phyloP scores from a whole-genome alignment of 768 basidiomycete species.

The Boletus vinaceobasis region DNA sequence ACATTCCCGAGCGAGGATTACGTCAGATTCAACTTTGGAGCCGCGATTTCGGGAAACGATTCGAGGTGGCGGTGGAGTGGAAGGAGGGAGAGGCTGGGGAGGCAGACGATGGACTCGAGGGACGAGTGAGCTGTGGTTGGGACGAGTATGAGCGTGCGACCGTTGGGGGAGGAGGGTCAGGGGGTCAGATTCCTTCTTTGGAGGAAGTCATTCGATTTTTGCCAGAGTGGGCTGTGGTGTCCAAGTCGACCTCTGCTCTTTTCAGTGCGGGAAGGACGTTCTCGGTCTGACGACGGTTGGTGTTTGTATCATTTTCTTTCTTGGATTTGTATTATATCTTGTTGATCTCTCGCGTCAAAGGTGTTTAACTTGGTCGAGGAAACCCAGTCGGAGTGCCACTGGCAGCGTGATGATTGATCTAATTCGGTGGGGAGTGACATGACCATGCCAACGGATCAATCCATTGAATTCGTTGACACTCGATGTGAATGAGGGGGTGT shows the following conservation, averaged over 20 bases:
- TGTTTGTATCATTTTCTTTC: neutral
- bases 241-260: constrained; percentile 53
- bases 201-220: constrained; percentile 64
- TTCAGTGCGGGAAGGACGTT: constrained; percentile 45
- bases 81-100: constrained; percentile 17
- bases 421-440: neutral
- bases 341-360: neutral
- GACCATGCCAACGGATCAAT: no score
- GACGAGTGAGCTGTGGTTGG: constrained; percentile 61
- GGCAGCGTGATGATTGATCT: neutral
- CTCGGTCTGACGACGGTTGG: constrained; percentile 15
- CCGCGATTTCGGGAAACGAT: constrained; percentile 52
- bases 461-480: no score
- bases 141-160: constrained; percentile 62
- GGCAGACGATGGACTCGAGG: constrained; percentile 25
- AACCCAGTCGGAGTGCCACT: neutral
- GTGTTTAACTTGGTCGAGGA: no score
- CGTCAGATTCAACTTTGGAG: constrained; percentile 55
- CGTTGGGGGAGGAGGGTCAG: constrained; percentile 39
- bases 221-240: constrained; percentile 65
- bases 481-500: no score
- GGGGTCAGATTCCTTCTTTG: constrained; percentile 59
- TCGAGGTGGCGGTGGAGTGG: constrained; percentile 55
- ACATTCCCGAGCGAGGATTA: constrained; percentile 34
- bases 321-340: neutral